These are phyloP conservation scores for Thraustochytrium sp. DNA, from an alignment of 352 stramenopile species.

Conservation along the genomic window DNA sequence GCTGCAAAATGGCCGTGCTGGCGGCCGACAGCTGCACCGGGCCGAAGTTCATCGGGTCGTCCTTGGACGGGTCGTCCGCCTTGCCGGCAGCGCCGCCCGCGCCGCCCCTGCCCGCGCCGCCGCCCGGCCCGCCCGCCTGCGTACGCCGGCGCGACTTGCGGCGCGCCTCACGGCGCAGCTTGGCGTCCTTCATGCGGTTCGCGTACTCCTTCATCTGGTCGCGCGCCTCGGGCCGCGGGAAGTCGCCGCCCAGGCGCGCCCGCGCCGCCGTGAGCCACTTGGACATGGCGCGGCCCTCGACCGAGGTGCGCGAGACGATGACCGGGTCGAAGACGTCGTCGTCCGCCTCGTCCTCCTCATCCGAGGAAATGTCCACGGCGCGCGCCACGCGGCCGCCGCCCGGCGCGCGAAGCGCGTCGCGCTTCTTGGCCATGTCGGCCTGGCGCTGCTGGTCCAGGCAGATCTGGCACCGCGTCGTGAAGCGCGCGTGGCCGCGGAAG, in stretches of 20 bases:
- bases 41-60: conserved; percentile 57
- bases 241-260: conserved; percentile 78
- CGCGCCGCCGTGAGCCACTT: conserved; percentile 87
- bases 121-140: conserved; percentile 33
- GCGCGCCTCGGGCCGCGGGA: conserved; percentile 71
- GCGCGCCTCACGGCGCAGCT: conserved; percentile 50
- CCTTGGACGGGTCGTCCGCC: conserved; percentile 47
- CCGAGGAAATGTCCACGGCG: conserved; percentile 83
- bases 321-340: conserved; percentile 80
- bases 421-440: conserved; percentile 51
- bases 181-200: conserved; percentile 72
- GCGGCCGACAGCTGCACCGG: conserved; percentile 72
- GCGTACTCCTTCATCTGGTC: conserved; percentile 85
- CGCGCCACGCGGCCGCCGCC: conserved; percentile 59
- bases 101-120: background rate
- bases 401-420: conserved; percentile 54
- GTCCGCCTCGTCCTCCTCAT: conserved; percentile 71
- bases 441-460: conserved; percentile 63
- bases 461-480: conserved; percentile 86
- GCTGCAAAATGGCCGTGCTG: conserved; percentile 62
- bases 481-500: conserved; percentile 84
- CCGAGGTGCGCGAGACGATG: conserved; percentile 74
- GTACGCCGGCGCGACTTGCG: conserved; percentile 49
- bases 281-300: conserved; percentile 82
- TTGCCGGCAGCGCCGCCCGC: conserved; percentile 36